Percentiles rank a stretch among this genome's conserved stretches.
Evolutionary conservation across 331 rosid species (phyloP).

Genomic region (Spiraea crenata): DNA sequence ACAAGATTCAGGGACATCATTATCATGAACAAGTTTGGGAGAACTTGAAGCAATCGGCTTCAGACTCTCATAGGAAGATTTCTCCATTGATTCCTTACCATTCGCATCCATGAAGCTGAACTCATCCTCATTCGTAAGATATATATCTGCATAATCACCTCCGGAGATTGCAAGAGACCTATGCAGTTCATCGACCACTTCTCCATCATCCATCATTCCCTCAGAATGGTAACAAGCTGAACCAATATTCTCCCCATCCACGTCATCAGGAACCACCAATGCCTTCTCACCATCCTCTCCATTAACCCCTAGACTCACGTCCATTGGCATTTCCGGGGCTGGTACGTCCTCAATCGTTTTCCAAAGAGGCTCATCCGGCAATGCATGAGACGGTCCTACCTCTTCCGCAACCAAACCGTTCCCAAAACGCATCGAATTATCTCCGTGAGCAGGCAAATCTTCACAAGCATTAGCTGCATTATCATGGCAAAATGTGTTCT

Average conservation of each 20-base stretch:
- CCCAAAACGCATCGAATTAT: conserved; percentile 35
- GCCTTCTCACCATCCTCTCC: conserved; percentile 12
- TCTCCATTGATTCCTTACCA: conserved; percentile 39
- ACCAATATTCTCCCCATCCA: conserved; percentile 27
- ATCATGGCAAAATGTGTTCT: conserved; percentile 12
- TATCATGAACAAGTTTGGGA: conserved; percentile 39
- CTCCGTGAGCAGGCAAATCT: conserved; percentile 17
- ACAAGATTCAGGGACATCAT: conserved; percentile 25
- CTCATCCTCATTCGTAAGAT: conserved; percentile 38
- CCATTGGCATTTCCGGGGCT: conserved; percentile 47
- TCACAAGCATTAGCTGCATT: conserved; percentile 20
- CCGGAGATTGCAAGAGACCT: conserved; percentile 27
- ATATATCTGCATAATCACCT: conserved; percentile 24
- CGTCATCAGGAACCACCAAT: conserved; percentile 16
- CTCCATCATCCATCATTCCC: conserved; percentile 6
- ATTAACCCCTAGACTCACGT: conserved; percentile 32
- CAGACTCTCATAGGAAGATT: conserved; percentile 31
- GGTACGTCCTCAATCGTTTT: conserved; percentile 54
- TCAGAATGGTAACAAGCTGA: conserved; percentile 12
- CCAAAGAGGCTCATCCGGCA: conserved; percentile 48
- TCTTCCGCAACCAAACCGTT: conserved; percentile 37
- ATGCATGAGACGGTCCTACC: conserved; percentile 36
- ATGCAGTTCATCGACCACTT: conserved; percentile 23
- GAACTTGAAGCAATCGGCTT: conserved; percentile 42
- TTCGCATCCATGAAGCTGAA: conserved; percentile 34